phyloP scores from a whole-genome alignment of 805 yeast genomes.

The Metschnikowia cubensis region DNA sequence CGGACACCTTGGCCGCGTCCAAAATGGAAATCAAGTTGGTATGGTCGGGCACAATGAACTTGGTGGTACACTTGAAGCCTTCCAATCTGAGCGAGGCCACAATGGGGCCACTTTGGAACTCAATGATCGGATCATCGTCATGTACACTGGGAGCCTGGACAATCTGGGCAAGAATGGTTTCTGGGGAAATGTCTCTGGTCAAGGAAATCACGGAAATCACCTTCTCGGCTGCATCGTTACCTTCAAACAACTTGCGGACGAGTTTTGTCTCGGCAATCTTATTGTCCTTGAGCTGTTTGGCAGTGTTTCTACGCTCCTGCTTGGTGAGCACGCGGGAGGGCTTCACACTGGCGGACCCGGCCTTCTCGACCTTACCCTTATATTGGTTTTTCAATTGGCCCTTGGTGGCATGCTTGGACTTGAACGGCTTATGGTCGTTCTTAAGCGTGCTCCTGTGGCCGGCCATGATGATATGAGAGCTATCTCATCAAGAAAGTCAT shows the following conservation, averaged over 20 bases:
- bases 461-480: slow-evolving; percentile 42
- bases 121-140: slow-evolving; percentile 17
- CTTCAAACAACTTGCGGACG: slow-evolving; percentile 72
- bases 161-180: slow-evolving; percentile 51
- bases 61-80: slow-evolving; percentile 72
- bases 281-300: slow-evolving; percentile 70
- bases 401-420: slow-evolving; percentile 86
- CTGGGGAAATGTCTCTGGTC: slow-evolving; percentile 62
- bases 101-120: slow-evolving; percentile 37
- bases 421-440: slow-evolving; percentile 84
- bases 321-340: slow-evolving; percentile 39
- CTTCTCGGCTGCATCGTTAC: slow-evolving; percentile 75
- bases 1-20: slow-evolving; percentile 87
- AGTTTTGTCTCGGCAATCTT: slow-evolving; percentile 61
- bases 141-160: slow-evolving; percentile 33
- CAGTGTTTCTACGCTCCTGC: slow-evolving; percentile 69
- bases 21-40: slow-evolving; percentile 61
- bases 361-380: slow-evolving; percentile 86
- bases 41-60: slow-evolving; percentile 70
- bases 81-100: slow-evolving; percentile 51
- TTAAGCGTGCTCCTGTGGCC: slow-evolving; percentile 84
- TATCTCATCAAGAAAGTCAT: background rate
- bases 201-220: slow-evolving; percentile 78
- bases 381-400: slow-evolving; percentile 74
- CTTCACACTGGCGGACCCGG: slow-evolving; percentile 32